phyloP scores from a whole-genome alignment of 2,329 filamentous ascomycete genomes.

The Talaromyces sp. region DNA sequence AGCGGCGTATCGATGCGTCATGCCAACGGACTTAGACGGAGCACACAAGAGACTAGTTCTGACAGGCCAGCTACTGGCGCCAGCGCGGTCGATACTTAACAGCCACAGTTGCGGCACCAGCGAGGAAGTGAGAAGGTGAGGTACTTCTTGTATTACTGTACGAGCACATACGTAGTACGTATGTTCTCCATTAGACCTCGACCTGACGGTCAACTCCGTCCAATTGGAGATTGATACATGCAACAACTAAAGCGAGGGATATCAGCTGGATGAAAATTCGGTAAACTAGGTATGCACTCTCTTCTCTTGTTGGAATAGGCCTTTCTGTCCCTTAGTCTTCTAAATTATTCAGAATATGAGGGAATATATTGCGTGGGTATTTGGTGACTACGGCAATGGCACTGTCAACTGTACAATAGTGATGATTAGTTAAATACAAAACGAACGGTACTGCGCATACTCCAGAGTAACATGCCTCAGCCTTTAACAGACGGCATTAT shows the following conservation, averaged over 20 bases:
- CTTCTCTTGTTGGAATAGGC: neutral
- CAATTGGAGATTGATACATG: constrained; percentile 1
- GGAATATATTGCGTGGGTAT: neutral
- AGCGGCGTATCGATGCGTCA: neutral
- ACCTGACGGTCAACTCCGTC: neutral
- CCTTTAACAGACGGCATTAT: neutral
- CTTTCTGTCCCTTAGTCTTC: neutral
- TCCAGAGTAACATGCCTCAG: neutral
- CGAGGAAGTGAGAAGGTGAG: neutral
- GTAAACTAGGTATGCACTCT: constrained; percentile 4
- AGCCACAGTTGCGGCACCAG: neutral
- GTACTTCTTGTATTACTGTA: neutral
- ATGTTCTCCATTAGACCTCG: neutral
- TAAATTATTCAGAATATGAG: neutral
- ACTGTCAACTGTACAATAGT: neutral
- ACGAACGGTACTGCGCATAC: neutral
- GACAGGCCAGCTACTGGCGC: neutral
- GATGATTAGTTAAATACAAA: neutral
- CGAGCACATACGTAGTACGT: neutral
- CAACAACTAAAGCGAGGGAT: constrained; percentile 15
- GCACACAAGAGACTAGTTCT: neutral
- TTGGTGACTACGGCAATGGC: too few relatives aligned
- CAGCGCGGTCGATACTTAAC: neutral
- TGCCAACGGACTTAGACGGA: neutral
- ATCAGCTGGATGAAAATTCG: neutral